A percentile compares a stretch with the other conserved stretches of the same genome.
Evolutionary conservation across 345 rosid species (phyloP).

Genomic region (Gossypium turneri): DNA sequence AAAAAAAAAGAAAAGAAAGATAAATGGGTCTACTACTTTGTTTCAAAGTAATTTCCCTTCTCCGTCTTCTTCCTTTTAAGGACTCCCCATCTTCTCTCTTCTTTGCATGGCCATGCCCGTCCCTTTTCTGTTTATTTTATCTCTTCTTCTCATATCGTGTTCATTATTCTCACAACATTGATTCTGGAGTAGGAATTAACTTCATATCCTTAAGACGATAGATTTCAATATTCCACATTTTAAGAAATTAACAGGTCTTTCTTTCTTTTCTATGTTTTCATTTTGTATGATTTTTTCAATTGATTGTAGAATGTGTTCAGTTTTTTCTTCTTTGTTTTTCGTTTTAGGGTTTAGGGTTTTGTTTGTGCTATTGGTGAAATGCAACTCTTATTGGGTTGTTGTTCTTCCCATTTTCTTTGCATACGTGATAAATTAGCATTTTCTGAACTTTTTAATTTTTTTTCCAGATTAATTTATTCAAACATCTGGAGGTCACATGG

Average conservation of each 20-base stretch:
- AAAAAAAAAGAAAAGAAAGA: background rate
- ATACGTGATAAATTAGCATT: background rate
- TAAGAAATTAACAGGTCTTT: background rate
- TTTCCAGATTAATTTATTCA: background rate
- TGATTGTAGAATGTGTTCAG: background rate
- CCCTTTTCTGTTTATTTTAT: background rate
- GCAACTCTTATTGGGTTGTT: background rate
- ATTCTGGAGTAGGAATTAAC: background rate
- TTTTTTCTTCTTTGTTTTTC: background rate
- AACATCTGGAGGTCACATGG: slow-evolving; percentile 30
- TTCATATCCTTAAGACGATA: background rate
- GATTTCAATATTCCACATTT: background rate
- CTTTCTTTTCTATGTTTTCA: background rate
- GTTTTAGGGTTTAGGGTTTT: background rate
- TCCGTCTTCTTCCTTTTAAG: background rate
- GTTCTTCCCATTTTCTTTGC: background rate
- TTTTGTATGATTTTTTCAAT: background rate
- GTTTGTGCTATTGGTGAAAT: background rate
- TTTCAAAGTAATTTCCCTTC: background rate
- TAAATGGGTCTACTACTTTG: background rate
- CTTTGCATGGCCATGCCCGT: background rate
- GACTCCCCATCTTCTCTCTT: background rate
- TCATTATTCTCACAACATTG: background rate
- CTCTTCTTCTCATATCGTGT: background rate
- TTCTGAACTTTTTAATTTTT: background rate